Base-by-base conservation (phyloP, 176 grass and related monocot genomes). In the Rhynchospora breviuscula region DNA sequence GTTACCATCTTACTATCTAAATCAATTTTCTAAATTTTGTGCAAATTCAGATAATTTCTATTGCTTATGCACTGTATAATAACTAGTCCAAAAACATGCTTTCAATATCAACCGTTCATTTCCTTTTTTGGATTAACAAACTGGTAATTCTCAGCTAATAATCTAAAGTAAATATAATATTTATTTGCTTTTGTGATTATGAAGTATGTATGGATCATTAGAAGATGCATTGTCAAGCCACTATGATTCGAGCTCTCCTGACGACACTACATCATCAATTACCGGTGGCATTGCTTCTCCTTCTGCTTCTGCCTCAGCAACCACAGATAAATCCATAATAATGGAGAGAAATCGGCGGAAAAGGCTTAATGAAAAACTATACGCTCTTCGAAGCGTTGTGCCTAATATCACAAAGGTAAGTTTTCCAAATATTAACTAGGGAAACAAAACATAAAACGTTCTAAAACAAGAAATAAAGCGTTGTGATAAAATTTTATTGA, bases 371-470 rank as follows among this genome's bases (percentile, higher is more conserved):
- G 91, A 96, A 84, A 92, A 93, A 81, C 87, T 96, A 56, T 96
- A 96, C 69, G 52, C 83, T 7, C 89, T 96, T 3, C 89, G 93
- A 59, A 96, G 91, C 76, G 85, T 96, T 14, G 93, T 96, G 69
- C 93, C 93, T 54, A 96, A 91, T 78, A 96, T 96, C 63, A 91
- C 93, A 6, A 96, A 93, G 93, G 93, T 95, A n/a, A 83, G 48
- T 22, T 7, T 15, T 35, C 5, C 5, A 76, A 1, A 70, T 83
- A 10, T 45, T 8, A 7, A 14, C 8, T 46, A 9, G 2, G 23
- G 2, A 0, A 26, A 40, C 35, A 40, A 53, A 75, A 2, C 0
- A 52, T 23, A 0, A 74, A 23, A 22, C 23, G 51, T 0, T 0
- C 12, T n/a, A 72, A 4, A 23, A 0, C 4, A 9, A 15, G 18